Evolutionary conservation across 1,284 basidiomycete species (phyloP), one percentile per base, ranked within the genome.

Genomic region (Gymnopus androsaceus): DNA sequence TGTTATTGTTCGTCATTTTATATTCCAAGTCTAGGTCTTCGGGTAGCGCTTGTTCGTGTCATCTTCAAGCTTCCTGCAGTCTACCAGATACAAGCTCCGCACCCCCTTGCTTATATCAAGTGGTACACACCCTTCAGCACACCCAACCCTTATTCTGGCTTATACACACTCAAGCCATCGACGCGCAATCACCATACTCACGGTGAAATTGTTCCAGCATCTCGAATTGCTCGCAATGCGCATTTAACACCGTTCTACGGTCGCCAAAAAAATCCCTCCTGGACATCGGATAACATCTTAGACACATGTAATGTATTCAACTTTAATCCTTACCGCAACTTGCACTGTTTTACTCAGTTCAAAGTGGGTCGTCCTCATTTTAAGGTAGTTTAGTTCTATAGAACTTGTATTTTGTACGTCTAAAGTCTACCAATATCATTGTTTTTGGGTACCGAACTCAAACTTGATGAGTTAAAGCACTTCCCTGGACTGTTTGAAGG

Each of bases 41-140:
- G n/a, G n/a, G n/a, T n/a, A n/a, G n/a, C n/a, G n/a, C n/a, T n/a
- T n/a, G n/a, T n/a, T n/a, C n/a, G n/a, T n/a, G n/a, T n/a, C n/a
- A n/a, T n/a, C 2, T 62, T 59, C 47, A 42, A 54, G 3, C 56
- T 58, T 3, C 61, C 58, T 4, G 25, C 45, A 3, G 53, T 55
- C 21, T 50, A 55, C 28, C 45, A 9, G 14, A 2, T 38, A 25
- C 23, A 12, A 17, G 47, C 51, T 28, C 19, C 31, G 2, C 37
- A 44, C 14, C 58, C 55, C 7, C 58, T 61, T 5, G 58, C 50
- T 1, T 61, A 51, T 21, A 25, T 62, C 14, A 49, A 62, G 31
- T 60, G 58, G 59, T 62, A 46, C 47, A 62, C 44, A 33, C 61
- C 61, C 5, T 54, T 62, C n/a, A 51, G 47, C 8, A 51, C 51